Base-by-base conservation (phyloP, 2,329 filamentous ascomycete species). In the Falciphora oryzae region DNA sequence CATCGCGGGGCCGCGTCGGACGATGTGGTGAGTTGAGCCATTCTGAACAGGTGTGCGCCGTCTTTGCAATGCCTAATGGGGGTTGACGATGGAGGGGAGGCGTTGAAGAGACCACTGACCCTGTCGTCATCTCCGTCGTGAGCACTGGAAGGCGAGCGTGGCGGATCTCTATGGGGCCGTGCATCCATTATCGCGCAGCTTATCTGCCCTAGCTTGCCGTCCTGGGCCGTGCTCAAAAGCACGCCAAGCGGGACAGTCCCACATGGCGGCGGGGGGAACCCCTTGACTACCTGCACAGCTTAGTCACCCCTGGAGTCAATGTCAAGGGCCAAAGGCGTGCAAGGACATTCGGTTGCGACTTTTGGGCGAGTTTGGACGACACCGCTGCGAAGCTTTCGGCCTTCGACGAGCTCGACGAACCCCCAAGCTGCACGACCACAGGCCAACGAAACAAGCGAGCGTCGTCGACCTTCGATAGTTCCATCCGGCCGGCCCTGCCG, bases 1-100 rank as follows among this genome's bases (percentile, higher is more conserved):
- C 95, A 99, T 82, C 84, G 81, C 44, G 93, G 93, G 79, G 82
- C 62, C 2, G 68, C 64, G 29, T 57, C 64, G 25, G 65, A 28
- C 8, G 67, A 62, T 5, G 61, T 59, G 6, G 66, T 66, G 32
- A 72, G 66, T 32, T 70, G 66, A 65, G 75, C 73, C 66, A 77
- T 74, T 63, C 70, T 63, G 1, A 11, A n/a, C 22, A 53, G 8
- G 6, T 11, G 44, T 8, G 44, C 18, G 44, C 8, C 44, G 44
- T 22, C 44, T 25, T 53, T 25, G 6, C 44, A 25, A 22, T 25
- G 44, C 11, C 44, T n/a, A n/a, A 25, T 50, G 38, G 16, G 32
- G n/a, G 44, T 53, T 53, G 44, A 25, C 32, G 61, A 31, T 27
- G 22, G 50, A 31, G 29, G 57, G 44, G 44, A 53, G 22, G 18